Evolutionary conservation across 352 stramenopile genomes (phyloP).

Genomic region (Phytopythium kandeliae): DNA sequence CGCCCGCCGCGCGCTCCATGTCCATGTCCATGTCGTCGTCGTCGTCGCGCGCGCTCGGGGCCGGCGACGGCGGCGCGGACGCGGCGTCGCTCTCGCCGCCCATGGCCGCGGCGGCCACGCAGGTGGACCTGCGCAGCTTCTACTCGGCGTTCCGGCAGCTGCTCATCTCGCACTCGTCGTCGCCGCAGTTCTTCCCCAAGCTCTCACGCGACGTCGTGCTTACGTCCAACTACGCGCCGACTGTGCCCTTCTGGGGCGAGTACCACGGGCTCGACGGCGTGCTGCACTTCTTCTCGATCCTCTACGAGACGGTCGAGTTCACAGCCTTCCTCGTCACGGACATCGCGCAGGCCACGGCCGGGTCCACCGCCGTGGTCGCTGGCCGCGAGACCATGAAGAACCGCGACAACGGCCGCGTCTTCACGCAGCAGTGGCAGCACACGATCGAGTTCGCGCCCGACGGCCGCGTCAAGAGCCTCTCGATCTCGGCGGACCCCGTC

Average conservation of each 20-base stretch:
- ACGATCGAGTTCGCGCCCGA: conserved; percentile 86
- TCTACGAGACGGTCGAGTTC: conserved; percentile 88
- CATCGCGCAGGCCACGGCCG: conserved; percentile 81
- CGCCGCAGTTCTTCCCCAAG: conserved; percentile 86
- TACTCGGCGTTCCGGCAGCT: conserved; percentile 86
- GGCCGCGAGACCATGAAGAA: conserved; percentile 88
- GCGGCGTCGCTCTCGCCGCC: conserved; percentile 33
- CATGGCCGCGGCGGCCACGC: conserved; percentile 27
- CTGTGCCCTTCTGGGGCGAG: conserved; percentile 85
- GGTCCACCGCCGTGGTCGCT: conserved; percentile 75
- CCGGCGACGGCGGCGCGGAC: conserved; percentile 2
- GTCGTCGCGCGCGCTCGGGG: not conserved
- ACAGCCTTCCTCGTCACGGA: conserved; percentile 87
- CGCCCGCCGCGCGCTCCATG: conserved; percentile 3
- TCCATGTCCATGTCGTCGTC: conserved; percentile 8
- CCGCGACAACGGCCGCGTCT: conserved; percentile 81
- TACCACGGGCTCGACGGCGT: conserved; percentile 86
- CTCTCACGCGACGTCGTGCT: conserved; percentile 79
- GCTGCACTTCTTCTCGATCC: conserved; percentile 86
- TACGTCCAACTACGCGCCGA: conserved; percentile 85
- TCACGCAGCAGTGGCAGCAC: conserved; percentile 88
- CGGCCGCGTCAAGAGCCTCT: conserved; percentile 84
- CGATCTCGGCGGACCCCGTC: conserved; percentile 77
- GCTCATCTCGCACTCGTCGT: conserved; percentile 85
- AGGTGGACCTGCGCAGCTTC: conserved; percentile 82